Conservation (phyloP, 345 rosid species). For the Euclidium syriacum region DNA sequence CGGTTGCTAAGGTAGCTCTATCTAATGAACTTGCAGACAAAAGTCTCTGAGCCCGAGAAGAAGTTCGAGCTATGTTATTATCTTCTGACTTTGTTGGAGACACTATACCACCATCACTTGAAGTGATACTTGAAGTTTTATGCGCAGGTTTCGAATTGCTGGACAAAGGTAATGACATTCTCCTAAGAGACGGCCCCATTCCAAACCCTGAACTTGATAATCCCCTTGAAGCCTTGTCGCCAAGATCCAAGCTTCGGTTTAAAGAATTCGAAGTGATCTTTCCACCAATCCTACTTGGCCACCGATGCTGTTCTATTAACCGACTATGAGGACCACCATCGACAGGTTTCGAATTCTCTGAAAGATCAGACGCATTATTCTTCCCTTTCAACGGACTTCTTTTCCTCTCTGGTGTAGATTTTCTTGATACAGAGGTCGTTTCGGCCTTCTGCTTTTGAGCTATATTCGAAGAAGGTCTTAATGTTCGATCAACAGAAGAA, state of each 20-base stretch:
- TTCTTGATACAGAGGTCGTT: slow-evolving; percentile 44
- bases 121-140: slow-evolving; percentile 53
- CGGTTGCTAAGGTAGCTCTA: slow-evolving; percentile 36
- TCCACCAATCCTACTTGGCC: slow-evolving; percentile 84
- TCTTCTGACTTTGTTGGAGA: slow-evolving; percentile 44
- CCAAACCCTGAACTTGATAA: slow-evolving; percentile 37
- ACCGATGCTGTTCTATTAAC: slow-evolving; percentile 83
- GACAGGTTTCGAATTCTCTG: slow-evolving; percentile 87
- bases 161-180: slow-evolving; percentile 40
- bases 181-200: slow-evolving; percentile 47
- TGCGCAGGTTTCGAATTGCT: slow-evolving; percentile 42
- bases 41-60: slow-evolving; percentile 41
- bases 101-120: slow-evolving; percentile 38
- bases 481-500: slow-evolving; percentile 59
- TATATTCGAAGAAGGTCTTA: slow-evolving; percentile 83
- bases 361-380: slow-evolving; percentile 60
- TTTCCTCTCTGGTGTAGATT: slow-evolving; percentile 79
- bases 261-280: slow-evolving; percentile 46
- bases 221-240: slow-evolving; percentile 43
- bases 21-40: slow-evolving; percentile 45
- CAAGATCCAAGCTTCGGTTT: slow-evolving; percentile 55
- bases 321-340: slow-evolving; percentile 60
- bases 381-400: slow-evolving; percentile 82
- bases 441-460: slow-evolving; percentile 58
- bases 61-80: slow-evolving; percentile 33